Evolutionary conservation across 2,329 filamentous ascomycete species (phyloP).

Genomic region (Exophiala alcalophila): DNA sequence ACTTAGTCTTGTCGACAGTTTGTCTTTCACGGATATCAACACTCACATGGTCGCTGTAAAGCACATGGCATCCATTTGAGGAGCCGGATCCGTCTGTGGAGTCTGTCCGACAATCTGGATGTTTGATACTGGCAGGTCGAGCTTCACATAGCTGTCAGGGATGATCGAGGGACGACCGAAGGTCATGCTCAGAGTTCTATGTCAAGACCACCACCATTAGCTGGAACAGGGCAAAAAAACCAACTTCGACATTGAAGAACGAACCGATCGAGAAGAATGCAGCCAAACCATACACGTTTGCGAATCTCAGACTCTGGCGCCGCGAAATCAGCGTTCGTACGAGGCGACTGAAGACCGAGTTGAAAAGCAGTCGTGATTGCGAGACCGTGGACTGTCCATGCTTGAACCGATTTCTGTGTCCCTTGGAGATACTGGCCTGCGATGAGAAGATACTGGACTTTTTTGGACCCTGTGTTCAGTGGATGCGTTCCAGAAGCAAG

Average conservation of each 20-base stretch:
- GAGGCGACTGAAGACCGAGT: constrained; percentile 50
- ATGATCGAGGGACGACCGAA: constrained; percentile 50
- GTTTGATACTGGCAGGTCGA: constrained; percentile 35
- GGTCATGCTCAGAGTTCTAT: constrained; percentile 50
- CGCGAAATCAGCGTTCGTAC: constrained; percentile 38
- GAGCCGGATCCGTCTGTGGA: not conserved
- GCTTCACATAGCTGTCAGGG: constrained; percentile 44
- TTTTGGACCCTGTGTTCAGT: too few relatives aligned
- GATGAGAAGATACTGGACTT: constrained; percentile 51
- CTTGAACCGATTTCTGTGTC: constrained; percentile 52
- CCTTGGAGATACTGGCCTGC: constrained; percentile 54
- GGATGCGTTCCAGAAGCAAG: too few relatives aligned
- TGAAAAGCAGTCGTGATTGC: constrained; percentile 52
- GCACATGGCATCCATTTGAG: constrained; percentile 9
- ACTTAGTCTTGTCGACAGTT: not conserved
- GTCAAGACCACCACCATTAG: not conserved
- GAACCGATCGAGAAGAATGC: constrained; percentile 47
- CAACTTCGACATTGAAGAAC: too few relatives aligned
- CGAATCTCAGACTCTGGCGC: constrained; percentile 47
- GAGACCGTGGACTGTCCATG: constrained; percentile 55
- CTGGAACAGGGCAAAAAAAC: not conserved
- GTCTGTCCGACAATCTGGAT: constrained; percentile 9
- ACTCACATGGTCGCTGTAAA: constrained; percentile 10
- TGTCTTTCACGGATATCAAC: constrained; percentile 21
- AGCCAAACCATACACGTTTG: constrained; percentile 51